Percentiles rank a stretch among this genome's conserved stretches.
These are phyloP conservation scores for Potentilla sterilis DNA, from an alignment of 306 rosid species.

Conservation along the genomic window DNA sequence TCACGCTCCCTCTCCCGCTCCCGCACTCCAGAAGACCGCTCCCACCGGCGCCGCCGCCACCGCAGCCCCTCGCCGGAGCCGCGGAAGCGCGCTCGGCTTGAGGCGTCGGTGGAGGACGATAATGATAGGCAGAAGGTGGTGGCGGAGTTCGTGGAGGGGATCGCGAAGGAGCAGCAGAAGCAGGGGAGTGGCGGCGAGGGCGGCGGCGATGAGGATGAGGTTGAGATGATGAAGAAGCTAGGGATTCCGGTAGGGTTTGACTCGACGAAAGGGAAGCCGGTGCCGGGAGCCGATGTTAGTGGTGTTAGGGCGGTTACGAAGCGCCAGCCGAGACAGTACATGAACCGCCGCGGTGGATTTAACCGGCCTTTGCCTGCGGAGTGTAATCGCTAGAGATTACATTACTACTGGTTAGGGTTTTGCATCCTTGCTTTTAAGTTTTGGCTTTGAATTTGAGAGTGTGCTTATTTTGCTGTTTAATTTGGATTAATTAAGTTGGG, in stretches of 20 bases:
- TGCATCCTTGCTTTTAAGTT: not conserved
- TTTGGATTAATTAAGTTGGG: not conserved
- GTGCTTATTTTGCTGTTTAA: not conserved
- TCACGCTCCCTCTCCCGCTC: conserved; percentile 42
- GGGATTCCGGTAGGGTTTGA: conserved; percentile 90
- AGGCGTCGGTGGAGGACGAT: conserved; percentile 51
- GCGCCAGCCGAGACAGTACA: conserved; percentile 91
- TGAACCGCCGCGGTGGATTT: conserved; percentile 97
- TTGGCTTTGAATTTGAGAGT: not conserved
- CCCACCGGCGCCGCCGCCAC: conserved; percentile 60
- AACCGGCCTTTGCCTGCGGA: conserved; percentile 98
- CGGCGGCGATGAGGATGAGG: conserved; percentile 61
- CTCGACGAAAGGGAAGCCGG: conserved; percentile 89
- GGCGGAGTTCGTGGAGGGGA: conserved; percentile 78
- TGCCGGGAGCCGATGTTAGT: conserved; percentile 84
- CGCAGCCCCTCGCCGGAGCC: conserved; percentile 77
- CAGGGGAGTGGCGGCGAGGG: conserved; percentile 29
- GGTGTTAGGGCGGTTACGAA: conserved; percentile 80
- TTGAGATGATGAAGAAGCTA: conserved; percentile 90
- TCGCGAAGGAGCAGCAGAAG: conserved; percentile 62
- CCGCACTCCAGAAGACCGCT: conserved; percentile 59
- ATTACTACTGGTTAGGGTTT: conserved; percentile 30
- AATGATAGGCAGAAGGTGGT: conserved; percentile 64
- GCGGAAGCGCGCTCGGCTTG: conserved; percentile 73
- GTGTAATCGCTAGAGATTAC: conserved; percentile 55